Percentiles rank a stretch among this genome's conserved stretches.
Conservation (phyloP, 352 stramenopile genomes). For the Phytophthora megakarya region DNA sequence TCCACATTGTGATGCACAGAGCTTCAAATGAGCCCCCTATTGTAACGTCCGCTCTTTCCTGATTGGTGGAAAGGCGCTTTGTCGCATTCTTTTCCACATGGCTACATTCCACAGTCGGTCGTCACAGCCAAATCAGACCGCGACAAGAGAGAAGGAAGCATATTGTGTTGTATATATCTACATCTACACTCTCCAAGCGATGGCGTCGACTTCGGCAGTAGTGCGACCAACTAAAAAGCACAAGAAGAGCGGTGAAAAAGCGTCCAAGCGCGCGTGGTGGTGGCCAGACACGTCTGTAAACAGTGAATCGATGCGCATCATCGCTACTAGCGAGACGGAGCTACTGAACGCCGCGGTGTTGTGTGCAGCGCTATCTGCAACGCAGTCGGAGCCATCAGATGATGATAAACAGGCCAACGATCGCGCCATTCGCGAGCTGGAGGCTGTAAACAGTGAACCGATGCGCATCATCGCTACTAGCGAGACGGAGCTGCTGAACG, state of each 20-base stretch:
- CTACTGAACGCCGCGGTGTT: conserved; percentile 76
- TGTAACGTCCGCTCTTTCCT: not conserved
- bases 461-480: conserved; percentile 43
- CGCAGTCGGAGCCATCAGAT: conserved; percentile 27
- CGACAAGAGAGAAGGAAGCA: not conserved
- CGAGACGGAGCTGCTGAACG: conserved; percentile 76
- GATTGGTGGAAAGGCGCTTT: conserved; percentile 27
- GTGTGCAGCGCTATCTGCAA: conserved; percentile 64
- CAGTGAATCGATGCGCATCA: conserved; percentile 16
- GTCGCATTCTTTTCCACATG: conserved; percentile 31
- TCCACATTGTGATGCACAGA: conserved; percentile 13
- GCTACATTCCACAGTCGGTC: conserved; percentile 21
- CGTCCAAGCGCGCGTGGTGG: conserved; percentile 35
- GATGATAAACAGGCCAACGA: conserved; percentile 24
- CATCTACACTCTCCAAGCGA: conserved; percentile 2
- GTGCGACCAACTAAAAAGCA: conserved; percentile 11
- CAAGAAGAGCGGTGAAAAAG: conserved; percentile 2
- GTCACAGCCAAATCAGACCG: conserved; percentile 16
- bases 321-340: conserved; percentile 69
- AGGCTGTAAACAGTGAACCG: conserved; percentile 7
- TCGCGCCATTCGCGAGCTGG: conserved; percentile 22
- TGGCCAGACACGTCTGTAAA: conserved; percentile 41
- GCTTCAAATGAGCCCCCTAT: conserved; percentile 17
- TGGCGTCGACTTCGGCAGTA: conserved; percentile 22
- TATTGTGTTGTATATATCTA: not conserved